Conservation (phyloP, 345 rosid species). For the Populus simonii region DNA sequence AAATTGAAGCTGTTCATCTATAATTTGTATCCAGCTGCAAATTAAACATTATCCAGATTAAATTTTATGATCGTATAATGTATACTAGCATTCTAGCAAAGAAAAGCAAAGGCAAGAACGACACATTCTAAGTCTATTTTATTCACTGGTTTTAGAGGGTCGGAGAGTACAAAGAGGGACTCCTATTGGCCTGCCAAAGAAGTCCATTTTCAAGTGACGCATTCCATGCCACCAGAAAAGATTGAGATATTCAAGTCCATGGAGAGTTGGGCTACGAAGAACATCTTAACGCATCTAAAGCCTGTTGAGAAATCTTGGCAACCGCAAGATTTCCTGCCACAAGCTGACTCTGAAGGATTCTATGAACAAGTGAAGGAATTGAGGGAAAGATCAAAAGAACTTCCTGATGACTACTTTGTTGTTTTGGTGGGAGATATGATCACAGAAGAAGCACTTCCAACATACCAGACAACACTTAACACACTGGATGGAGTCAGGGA, state of each 20-base stretch:
- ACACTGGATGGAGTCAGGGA: conserved; percentile 22
- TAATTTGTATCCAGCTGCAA: too few relatives aligned
- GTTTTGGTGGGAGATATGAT: conserved; percentile 31
- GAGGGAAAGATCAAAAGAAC: conserved; percentile 27
- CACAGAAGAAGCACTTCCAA: conserved; percentile 30
- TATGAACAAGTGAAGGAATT: conserved; percentile 20
- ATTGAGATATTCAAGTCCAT: conserved; percentile 23
- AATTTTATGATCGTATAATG: conserved; percentile 7
- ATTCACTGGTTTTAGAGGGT: conserved; percentile 3
- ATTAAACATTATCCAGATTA: not conserved
- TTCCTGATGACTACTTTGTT: conserved; percentile 33
- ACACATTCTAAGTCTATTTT: not conserved
- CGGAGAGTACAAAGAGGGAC: conserved; percentile 2
- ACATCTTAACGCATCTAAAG: conserved; percentile 18
- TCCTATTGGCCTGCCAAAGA: conserved; percentile 14
- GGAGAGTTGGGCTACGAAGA: conserved; percentile 21
- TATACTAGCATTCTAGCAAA: too few relatives aligned
- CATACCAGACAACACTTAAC: conserved; percentile 24
- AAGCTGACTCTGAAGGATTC: conserved; percentile 19
- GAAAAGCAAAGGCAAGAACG: too few relatives aligned
- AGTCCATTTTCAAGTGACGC: conserved; percentile 18
- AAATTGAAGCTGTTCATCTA: too few relatives aligned
- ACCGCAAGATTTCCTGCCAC: conserved; percentile 28
- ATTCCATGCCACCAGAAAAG: conserved; percentile 24
- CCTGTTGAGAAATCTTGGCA: conserved; percentile 37